These are phyloP conservation scores for Thalassiosira profunda DNA, from an alignment of 108 stramenopile genomes.

Conservation along the genomic window DNA sequence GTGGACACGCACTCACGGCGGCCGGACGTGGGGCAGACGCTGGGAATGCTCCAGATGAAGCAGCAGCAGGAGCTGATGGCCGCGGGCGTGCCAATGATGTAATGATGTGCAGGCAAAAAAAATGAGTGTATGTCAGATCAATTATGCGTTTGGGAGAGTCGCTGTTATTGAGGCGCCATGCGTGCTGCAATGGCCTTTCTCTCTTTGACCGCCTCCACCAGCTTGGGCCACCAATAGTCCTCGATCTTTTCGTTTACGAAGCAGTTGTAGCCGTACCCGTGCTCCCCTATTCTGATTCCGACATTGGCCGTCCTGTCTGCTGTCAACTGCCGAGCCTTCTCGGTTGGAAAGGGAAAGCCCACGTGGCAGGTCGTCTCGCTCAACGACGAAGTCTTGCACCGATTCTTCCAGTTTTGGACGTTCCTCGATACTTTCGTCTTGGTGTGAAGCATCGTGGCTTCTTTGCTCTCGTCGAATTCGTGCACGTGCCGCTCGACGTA, in stretches of 20 bases:
- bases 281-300: slow-evolving; percentile 19
- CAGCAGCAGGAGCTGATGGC: slow-evolving; percentile 88
- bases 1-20: slow-evolving; percentile 75
- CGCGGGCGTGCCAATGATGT: slow-evolving; percentile 63
- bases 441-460: slow-evolving; percentile 85
- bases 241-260: slow-evolving; percentile 55
- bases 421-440: slow-evolving; percentile 60
- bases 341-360: slow-evolving; percentile 58
- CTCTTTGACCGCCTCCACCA: slow-evolving; percentile 46
- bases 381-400: no score
- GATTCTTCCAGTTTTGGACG: slow-evolving; percentile 40
- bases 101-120: no score
- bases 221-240: slow-evolving; percentile 53
- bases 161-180: no score
- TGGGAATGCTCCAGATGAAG: slow-evolving; percentile 90
- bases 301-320: no score
- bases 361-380: slow-evolving; percentile 52
- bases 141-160: no score
- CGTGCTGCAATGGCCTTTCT: slow-evolving; percentile 8
- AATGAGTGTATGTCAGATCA: no score
- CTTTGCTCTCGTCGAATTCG: slow-evolving; percentile 60
- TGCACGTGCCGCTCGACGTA: slow-evolving; percentile 17
- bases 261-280: slow-evolving; percentile 72
- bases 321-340: no score
- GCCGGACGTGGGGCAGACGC: slow-evolving; percentile 77